Conservation (phyloP, 1,139 yeast species). For the Arxiozyma heterogenica region DNA sequence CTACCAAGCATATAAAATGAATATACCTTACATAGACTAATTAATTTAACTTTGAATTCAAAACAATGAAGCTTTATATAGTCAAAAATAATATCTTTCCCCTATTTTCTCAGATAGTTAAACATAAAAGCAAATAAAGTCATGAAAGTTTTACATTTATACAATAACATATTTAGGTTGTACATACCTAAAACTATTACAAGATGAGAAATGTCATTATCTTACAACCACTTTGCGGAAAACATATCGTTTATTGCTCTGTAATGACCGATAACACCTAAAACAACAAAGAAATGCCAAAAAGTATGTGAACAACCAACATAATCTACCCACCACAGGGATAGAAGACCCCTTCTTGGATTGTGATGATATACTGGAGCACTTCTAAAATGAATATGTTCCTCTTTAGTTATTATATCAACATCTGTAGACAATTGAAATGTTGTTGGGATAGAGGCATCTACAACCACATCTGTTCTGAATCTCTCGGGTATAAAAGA, state of each 20-base stretch:
- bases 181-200: neutral
- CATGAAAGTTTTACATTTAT: neutral
- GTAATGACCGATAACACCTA: slow-evolving; percentile 84
- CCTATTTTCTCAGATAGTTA: neutral
- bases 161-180: too few relatives aligned
- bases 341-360: slow-evolving; percentile 34
- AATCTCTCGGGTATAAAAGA: slow-evolving; percentile 84
- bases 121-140: too few relatives aligned
- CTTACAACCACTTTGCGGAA: slow-evolving; percentile 27
- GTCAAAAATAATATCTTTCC: neutral
- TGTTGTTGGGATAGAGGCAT: slow-evolving; percentile 30
- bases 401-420: slow-evolving; percentile 26
- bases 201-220: too few relatives aligned
- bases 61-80: too few relatives aligned
- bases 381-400: slow-evolving; percentile 45
- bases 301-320: slow-evolving; percentile 71
- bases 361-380: slow-evolving; percentile 31
- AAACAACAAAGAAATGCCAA: slow-evolving; percentile 87
- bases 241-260: slow-evolving; percentile 66
- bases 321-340: slow-evolving; percentile 82
- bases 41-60: neutral
- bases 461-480: slow-evolving; percentile 48
- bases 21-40: neutral
- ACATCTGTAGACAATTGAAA: slow-evolving; percentile 24
- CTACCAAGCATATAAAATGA: neutral